Conservation (phyloP, 371 early-diverging fungal species). For the Syncephalis fuscata region DNA sequence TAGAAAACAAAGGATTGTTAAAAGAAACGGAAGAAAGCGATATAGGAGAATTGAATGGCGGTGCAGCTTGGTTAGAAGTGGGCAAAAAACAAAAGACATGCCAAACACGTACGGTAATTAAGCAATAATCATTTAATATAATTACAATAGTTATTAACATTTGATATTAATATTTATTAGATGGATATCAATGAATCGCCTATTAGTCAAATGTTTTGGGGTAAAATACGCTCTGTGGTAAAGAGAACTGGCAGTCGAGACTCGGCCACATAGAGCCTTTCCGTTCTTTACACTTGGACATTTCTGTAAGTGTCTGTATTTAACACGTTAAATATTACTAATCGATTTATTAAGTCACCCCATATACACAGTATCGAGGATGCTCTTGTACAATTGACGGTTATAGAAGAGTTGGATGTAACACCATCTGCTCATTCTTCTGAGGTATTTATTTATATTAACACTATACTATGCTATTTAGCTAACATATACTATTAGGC, state of each 20-base stretch:
- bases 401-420: conserved; percentile 13
- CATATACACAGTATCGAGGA: conserved; percentile 66
- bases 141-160: background rate
- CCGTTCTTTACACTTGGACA: conserved; percentile 74
- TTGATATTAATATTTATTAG: conserved; percentile 8
- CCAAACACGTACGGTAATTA: conserved; percentile 10
- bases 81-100: background rate
- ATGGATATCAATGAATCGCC: conserved; percentile 54
- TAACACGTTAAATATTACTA: background rate
- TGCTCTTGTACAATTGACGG: conserved; percentile 58
- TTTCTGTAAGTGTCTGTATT: conserved; percentile 24
- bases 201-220: conserved; percentile 77
- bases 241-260: conserved; percentile 57
- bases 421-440: too few relatives aligned
- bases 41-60: too few relatives aligned
- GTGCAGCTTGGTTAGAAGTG: conserved; percentile 1
- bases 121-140: background rate
- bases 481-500: too few relatives aligned
- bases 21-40: too few relatives aligned
- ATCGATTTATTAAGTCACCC: conserved; percentile 26
- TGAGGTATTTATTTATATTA: too few relatives aligned
- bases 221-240: conserved; percentile 60
- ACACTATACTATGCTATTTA: too few relatives aligned
- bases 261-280: conserved; percentile 78
- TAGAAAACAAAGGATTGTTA: too few relatives aligned